phyloP scores from a whole-genome alignment of 805 yeast species.

The Cyberlindnera maclurae region DNA sequence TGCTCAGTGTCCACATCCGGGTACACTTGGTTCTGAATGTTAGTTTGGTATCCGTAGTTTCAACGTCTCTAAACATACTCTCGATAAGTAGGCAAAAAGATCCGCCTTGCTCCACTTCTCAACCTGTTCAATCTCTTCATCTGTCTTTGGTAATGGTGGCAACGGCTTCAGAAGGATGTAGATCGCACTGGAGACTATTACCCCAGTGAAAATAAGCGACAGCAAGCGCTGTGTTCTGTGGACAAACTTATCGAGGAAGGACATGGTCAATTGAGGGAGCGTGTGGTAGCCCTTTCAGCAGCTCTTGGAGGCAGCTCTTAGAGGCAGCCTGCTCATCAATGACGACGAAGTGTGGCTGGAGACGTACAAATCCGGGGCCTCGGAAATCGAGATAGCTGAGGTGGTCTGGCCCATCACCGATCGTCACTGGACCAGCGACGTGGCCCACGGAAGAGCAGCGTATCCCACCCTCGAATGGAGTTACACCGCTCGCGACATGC shows the following conservation, averaged over 20 bases:
- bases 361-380: too few species aligned
- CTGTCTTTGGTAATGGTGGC: constrained; percentile 8
- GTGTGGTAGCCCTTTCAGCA: too few species aligned
- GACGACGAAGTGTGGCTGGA: too few species aligned
- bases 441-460: too few species aligned
- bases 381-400: too few species aligned
- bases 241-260: constrained; percentile 8
- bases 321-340: too few species aligned
- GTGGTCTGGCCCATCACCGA: too few species aligned
- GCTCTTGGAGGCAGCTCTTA: too few species aligned
- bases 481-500: constrained; percentile 20
- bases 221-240: constrained; percentile 7
- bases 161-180: constrained; percentile 11
- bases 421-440: too few species aligned
- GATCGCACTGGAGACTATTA: constrained; percentile 12
- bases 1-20: constrained; percentile 13
- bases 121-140: constrained; percentile 6
- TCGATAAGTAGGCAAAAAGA: constrained; percentile 10
- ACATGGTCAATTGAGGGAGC: constrained; percentile 1
- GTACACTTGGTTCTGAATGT: constrained; percentile 12
- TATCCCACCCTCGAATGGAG: too few species aligned
- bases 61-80: constrained; percentile 4
- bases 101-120: constrained; percentile 11
- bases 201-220: constrained; percentile 10
- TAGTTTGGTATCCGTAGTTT: constrained; percentile 1